These are phyloP conservation scores for Filosporella fistucella DNA, from an alignment of 495 filamentous ascomycete species.

Conservation along the genomic window DNA sequence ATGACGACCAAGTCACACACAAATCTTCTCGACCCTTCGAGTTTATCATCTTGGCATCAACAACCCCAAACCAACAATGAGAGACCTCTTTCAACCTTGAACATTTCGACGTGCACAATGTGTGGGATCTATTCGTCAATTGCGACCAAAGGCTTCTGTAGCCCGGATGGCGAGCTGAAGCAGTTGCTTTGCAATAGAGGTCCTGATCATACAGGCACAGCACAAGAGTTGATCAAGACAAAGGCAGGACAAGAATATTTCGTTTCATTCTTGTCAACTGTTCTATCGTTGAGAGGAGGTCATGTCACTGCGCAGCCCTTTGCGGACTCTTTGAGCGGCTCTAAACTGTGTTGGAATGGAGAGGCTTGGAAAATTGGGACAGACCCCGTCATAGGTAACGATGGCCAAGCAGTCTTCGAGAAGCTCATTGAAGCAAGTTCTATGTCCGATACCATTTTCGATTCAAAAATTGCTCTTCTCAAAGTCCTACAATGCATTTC, in stretches of 20 bases:
- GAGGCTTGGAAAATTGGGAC: conserved; percentile 80
- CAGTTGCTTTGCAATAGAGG: conserved; percentile 32
- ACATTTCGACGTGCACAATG: too few relatives aligned
- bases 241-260: conserved; percentile 28
- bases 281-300: conserved; percentile 78
- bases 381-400: conserved; percentile 60
- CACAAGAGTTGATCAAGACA: conserved; percentile 19
- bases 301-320: conserved; percentile 72
- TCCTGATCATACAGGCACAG: conserved; percentile 44
- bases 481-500: conserved; percentile 58
- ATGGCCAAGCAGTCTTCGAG: conserved; percentile 68
- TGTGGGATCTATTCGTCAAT: conserved; percentile 25
- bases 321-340: conserved; percentile 50
- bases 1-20: too few relatives aligned
- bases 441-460: conserved; percentile 13
- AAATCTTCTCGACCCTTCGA: too few relatives aligned
- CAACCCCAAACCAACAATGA: too few relatives aligned
- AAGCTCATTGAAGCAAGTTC: conserved; percentile 48
- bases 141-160: conserved; percentile 10
- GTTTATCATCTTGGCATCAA: too few relatives aligned
- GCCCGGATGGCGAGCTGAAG: conserved; percentile 15
- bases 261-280: conserved; percentile 73
- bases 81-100: too few relatives aligned
- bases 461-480: conserved; percentile 35
- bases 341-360: conserved; percentile 95